These are phyloP conservation scores for Neonectria faginata DNA, from an alignment of 2,329 filamentous ascomycete genomes.

Conservation along the genomic window DNA sequence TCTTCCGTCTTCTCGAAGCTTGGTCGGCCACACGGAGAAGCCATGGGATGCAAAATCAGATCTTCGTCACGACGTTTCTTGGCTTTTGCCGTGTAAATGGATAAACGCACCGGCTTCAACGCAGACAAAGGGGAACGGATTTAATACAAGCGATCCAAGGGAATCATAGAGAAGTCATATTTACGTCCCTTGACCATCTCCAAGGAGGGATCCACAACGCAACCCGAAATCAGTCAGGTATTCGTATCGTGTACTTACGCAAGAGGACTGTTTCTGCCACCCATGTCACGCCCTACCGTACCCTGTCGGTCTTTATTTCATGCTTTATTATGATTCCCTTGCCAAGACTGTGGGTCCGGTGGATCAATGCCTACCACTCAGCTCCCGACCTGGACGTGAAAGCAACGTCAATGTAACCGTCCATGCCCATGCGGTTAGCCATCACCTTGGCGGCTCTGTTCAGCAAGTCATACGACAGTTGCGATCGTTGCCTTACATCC, in stretches of 20 bases:
- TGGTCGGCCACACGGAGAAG: too few species aligned
- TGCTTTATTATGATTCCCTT: background rate
- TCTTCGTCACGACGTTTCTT: background rate
- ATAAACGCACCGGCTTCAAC: background rate
- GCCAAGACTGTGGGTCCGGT: background rate
- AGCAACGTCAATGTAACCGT: background rate
- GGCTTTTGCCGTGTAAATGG: background rate
- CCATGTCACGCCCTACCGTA: background rate
- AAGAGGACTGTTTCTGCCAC: background rate
- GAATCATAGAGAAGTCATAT: background rate
- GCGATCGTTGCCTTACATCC: conserved; percentile 1
- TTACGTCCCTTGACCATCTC: too few species aligned
- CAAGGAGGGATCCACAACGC: background rate
- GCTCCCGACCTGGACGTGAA: background rate
- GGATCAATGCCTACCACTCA: background rate
- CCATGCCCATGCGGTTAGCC: background rate
- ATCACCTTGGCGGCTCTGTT: background rate
- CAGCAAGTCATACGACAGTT: conserved; percentile 6
- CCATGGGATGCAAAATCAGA: too few species aligned
- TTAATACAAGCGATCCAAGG: background rate
- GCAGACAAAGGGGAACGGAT: too few species aligned
- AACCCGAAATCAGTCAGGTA: background rate
- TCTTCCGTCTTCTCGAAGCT: background rate
- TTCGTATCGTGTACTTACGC: background rate
- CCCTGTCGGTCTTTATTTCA: background rate